Evolutionary conservation across 2,329 filamentous ascomycete species (phyloP).

Genomic region (Fusarium marasasianum): DNA sequence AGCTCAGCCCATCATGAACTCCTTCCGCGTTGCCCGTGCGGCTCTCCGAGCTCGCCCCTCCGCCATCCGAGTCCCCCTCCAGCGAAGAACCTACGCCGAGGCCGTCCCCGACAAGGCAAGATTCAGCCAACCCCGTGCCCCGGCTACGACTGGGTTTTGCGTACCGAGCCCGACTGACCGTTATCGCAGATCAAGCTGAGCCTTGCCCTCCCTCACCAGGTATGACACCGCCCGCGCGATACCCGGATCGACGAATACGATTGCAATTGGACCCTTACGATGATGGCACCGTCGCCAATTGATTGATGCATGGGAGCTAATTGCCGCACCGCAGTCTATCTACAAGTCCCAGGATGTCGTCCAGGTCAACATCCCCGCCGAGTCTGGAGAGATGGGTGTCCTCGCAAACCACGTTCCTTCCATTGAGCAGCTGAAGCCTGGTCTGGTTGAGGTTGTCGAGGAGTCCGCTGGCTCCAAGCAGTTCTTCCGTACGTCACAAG

Average conservation of each 20-base stretch:
- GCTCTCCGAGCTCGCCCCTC: slow-evolving; percentile 86
- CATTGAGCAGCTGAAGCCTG: slow-evolving; percentile 98
- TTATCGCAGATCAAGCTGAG: slow-evolving; percentile 86
- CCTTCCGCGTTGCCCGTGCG: slow-evolving; percentile 89
- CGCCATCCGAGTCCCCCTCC: slow-evolving; percentile 77
- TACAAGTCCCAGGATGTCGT: slow-evolving; percentile 77
- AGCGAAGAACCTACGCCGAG: slow-evolving; percentile 92
- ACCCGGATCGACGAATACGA: slow-evolving; percentile 35
- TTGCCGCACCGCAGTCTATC: slow-evolving; percentile 70
- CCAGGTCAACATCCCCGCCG: slow-evolving; percentile 98
- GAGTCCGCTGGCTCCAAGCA: slow-evolving; percentile 91
- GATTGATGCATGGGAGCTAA: slow-evolving; percentile 54
- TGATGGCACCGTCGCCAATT: slow-evolving; percentile 39
- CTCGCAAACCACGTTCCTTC: slow-evolving; percentile 98
- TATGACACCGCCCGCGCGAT: slow-evolving; percentile 61
- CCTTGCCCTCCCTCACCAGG: slow-evolving; percentile 97
- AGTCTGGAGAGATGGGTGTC: slow-evolving; percentile 99
- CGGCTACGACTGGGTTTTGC: slow-evolving; percentile 34
- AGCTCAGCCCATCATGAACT: slow-evolving; percentile 80
- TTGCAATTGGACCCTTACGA: slow-evolving; percentile 42
- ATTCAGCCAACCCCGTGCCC: slow-evolving; percentile 15
- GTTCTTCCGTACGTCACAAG: slow-evolving; percentile 86
- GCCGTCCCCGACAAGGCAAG: slow-evolving; percentile 83
- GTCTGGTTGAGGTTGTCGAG: slow-evolving; percentile 93
- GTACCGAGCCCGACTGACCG: slow-evolving; percentile 39